phyloP scores from a whole-genome alignment of 352 stramenopile species.

The Salisapilia sapeloensis region DNA sequence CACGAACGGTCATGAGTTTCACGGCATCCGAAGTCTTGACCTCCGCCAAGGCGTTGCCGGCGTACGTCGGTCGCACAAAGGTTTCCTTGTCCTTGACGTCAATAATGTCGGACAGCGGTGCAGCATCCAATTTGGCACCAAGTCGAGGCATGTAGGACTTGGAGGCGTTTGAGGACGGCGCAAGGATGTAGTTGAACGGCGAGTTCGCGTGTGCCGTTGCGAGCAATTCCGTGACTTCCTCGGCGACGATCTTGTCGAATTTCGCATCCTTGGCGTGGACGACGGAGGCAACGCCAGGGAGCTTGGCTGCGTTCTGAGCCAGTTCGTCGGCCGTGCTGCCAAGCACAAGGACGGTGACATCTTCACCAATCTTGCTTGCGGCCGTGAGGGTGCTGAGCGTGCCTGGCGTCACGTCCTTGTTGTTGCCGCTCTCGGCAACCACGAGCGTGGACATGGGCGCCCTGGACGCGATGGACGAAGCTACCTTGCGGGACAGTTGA shows the following conservation, averaged over 20 bases:
- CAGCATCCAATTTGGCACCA: conserved; percentile 88
- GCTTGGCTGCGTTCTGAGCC: conserved; percentile 50
- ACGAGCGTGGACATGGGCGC: conserved; percentile 65
- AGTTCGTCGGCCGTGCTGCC: conserved; percentile 38
- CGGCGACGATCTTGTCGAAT: conserved; percentile 79
- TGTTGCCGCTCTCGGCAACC: conserved; percentile 79
- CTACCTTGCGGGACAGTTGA: conserved; percentile 30
- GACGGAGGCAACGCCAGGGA: conserved; percentile 67
- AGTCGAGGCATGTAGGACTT: conserved; percentile 95
- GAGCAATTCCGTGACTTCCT: conserved; percentile 74
- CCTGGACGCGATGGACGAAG: conserved; percentile 10
- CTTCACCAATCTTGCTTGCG: conserved; percentile 59
- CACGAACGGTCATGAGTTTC: conserved; percentile 93
- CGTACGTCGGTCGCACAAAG: conserved; percentile 86
- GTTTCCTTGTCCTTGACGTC: conserved; percentile 83
- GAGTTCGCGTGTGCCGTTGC: conserved; percentile 38
- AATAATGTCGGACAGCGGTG: conserved; percentile 94
- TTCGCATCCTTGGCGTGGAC: conserved; percentile 70
- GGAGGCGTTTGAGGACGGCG: conserved; percentile 88
- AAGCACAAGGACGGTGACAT: conserved; percentile 65
- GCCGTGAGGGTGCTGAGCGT: conserved; percentile 81
- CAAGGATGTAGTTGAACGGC: conserved; percentile 87
- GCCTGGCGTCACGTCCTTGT: conserved; percentile 32
- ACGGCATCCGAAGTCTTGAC: conserved; percentile 82
- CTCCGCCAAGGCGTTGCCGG: conserved; percentile 72